Evolutionary conservation across 441 rosid species (phyloP).

Genomic region (Aquilaria agallochum): DNA sequence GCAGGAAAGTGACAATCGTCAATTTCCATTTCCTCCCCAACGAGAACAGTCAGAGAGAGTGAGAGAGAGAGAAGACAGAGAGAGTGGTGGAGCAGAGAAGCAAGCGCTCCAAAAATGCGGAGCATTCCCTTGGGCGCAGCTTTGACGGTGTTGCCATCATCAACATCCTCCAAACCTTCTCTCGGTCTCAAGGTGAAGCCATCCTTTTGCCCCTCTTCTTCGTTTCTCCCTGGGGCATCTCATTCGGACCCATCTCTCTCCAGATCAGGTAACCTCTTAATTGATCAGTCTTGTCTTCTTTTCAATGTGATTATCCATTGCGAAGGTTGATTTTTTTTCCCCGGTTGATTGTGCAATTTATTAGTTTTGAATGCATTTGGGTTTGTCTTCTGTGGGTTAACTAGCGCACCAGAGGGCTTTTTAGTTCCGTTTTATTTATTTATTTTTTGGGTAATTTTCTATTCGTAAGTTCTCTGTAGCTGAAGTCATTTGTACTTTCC

Average conservation of each 20-base stretch:
- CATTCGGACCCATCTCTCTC: slow-evolving; percentile 20
- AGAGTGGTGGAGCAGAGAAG: slow-evolving; percentile 2
- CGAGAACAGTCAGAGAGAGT: not conserved
- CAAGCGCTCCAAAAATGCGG: slow-evolving; percentile 42
- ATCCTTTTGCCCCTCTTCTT: slow-evolving; percentile 16
- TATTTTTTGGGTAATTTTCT: no score
- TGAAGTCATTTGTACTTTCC: no score
- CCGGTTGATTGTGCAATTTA: not conserved
- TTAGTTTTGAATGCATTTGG: not conserved
- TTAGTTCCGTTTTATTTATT: no score
- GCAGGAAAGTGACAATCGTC: not conserved
- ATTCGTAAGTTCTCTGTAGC: no score
- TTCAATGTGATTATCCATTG: not conserved
- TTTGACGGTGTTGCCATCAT: slow-evolving; percentile 30
- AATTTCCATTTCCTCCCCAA: not conserved
- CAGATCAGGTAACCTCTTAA: slow-evolving; percentile 37
- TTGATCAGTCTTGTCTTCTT: not conserved
- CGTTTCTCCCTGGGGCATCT: slow-evolving; percentile 21
- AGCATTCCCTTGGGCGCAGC: slow-evolving; percentile 53
- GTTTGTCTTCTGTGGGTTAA: not conserved
- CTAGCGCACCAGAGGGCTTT: not conserved
- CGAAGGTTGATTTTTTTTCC: not conserved
- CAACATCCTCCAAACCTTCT: slow-evolving; percentile 19
- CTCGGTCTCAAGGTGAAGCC: slow-evolving; percentile 21
- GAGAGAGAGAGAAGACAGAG: not conserved